Evolutionary conservation across 768 basidiomycete genomes (phyloP), one percentile per base, ranked within the genome.

Genomic region (Amanita thiersii): DNA sequence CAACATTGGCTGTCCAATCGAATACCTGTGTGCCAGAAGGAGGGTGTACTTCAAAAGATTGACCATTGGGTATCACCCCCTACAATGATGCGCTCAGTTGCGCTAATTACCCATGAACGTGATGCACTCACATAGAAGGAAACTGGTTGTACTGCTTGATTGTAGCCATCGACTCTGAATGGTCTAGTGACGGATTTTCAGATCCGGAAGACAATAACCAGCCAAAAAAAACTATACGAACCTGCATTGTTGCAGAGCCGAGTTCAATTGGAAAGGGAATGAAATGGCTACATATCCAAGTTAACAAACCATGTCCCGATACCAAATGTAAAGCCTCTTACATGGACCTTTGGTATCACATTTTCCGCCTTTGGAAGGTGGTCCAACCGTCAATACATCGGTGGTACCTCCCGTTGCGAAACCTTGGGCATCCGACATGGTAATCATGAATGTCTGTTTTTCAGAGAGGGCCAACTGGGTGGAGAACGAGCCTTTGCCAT

Each of bases 381-480:
- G 1, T 29, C 67, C 74, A 11, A 78, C 75, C 1, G 62, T 66
- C 29, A 79, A 48, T 4, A 82, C 36, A 32, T 57, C 43, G 7
- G 75, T 70, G 18, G 66, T 64, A 17, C 82, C 86, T 3, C 85
- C 86, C 7, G 77, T 64, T 31, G 63, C 82, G 53, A 80, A 85
- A 1, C 82, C 83, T 19, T 71, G 72, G 12, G 75, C 65, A 53
- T 88, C 86, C 19, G 80, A 86, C 79, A 88, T 81, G 25, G 75
- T 69, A 14, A 80, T 44, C 9, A 85, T 37, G 36, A 85, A 62
- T 40, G 62, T 56, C 12, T 64, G 53, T 20, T 51, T 59, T 6
- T 62, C 51, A 9, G 54, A 21, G 34, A 79, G 58, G 2, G 67
- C 64, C 9, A 86, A 48, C 44, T 64, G 66, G 0, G 69, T 53